Percentiles rank a stretch among this genome's conserved stretches.
Evolutionary conservation across 768 basidiomycete species (phyloP).

Genomic region (Boletellus sp.): DNA sequence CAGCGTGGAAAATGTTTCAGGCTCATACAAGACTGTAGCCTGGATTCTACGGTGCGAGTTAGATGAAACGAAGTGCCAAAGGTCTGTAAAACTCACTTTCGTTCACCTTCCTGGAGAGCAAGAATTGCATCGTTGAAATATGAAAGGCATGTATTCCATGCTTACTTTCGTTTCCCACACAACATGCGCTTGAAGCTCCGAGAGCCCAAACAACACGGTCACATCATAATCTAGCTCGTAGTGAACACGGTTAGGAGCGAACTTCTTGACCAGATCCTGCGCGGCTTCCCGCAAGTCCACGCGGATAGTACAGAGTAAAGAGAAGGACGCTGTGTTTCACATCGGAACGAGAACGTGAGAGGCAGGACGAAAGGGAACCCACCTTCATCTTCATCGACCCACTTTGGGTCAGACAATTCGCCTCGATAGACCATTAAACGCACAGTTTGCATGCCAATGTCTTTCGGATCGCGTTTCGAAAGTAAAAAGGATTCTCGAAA

Average conservation of each 20-base stretch:
- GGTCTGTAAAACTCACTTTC: too few species aligned
- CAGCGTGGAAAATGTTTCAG: too few species aligned
- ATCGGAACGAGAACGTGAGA: neutral
- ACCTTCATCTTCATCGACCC: slow-evolving; percentile 15
- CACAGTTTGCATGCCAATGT: slow-evolving; percentile 5
- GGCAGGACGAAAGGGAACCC: neutral
- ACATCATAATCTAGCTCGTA: slow-evolving; percentile 16
- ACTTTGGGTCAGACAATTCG: slow-evolving; percentile 3
- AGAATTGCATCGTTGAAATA: too few species aligned
- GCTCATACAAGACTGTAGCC: neutral
- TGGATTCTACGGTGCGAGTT: neutral
- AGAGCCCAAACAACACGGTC: slow-evolving; percentile 7
- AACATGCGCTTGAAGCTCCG: slow-evolving; percentile 8
- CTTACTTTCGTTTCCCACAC: slow-evolving; percentile 10
- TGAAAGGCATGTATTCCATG: too few species aligned
- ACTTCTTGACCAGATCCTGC: neutral
- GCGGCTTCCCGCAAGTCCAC: neutral
- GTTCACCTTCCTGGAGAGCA: too few species aligned
- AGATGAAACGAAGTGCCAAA: neutral
- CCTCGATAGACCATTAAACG: slow-evolving; percentile 10
- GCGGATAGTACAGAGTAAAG: neutral
- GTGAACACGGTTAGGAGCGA: neutral
- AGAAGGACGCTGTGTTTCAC: slow-evolving; percentile 1
- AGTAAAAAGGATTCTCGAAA: too few species aligned
- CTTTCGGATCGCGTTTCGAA: neutral